These are phyloP conservation scores for Trichoderma sp. DNA, from an alignment of 2,329 filamentous ascomycete genomes.

Conservation along the genomic window DNA sequence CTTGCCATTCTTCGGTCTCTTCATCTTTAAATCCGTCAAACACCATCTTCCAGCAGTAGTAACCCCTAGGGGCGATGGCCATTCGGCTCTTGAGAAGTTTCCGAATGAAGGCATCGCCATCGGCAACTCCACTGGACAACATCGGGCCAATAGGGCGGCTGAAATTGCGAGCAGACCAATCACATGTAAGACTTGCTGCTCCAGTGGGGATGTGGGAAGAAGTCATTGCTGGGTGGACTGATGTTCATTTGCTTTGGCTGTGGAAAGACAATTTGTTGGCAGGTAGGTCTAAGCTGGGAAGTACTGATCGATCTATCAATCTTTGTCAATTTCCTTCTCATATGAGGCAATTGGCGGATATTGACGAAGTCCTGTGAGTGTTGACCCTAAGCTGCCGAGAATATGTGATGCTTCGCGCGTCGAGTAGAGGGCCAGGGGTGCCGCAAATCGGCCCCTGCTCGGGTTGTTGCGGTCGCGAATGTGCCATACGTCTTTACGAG, in stretches of 20 bases:
- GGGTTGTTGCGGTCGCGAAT: no score
- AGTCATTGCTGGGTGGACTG: background rate
- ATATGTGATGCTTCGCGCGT: background rate
- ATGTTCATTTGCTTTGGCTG: background rate
- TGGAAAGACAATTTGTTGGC: background rate
- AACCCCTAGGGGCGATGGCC: background rate
- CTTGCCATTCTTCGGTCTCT: background rate
- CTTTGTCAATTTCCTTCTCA: background rate
- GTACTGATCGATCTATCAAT: background rate
- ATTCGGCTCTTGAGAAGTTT: background rate
- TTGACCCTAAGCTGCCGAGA: no score
- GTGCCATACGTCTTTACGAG: no score
- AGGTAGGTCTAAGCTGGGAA: no score
- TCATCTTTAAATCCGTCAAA: constrained; percentile 19
- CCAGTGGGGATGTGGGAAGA: background rate
- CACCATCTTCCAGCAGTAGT: background rate
- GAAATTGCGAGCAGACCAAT: constrained; percentile 14
- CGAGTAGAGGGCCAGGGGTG: background rate
- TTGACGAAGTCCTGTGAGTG: no score
- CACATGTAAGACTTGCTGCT: background rate
- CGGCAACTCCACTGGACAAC: background rate
- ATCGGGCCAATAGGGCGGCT: background rate
- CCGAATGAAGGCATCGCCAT: background rate
- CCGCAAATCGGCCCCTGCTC: no score
- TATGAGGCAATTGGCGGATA: no score